Evolutionary conservation across 306 rosid species (phyloP).

Genomic region (Rosa rugosa): DNA sequence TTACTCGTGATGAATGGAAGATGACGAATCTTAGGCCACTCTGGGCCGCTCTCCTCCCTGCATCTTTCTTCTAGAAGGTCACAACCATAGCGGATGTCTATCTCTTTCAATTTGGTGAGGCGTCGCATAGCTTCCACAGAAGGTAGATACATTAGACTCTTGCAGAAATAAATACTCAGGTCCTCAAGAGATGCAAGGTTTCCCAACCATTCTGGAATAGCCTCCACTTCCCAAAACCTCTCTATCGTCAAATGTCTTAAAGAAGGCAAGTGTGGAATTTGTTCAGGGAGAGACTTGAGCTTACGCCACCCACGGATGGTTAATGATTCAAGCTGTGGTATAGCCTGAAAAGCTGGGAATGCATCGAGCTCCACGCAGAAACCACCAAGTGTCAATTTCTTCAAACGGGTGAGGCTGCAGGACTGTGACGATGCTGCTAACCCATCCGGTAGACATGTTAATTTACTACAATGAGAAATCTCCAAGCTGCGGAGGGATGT

Average conservation of each 20-base stretch:
- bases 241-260: fast-evolving
- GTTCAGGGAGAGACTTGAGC: background rate
- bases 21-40: background rate
- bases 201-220: background rate
- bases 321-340: background rate
- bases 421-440: background rate
- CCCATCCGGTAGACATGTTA: background rate
- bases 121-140: background rate
- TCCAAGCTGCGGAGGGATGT: background rate
- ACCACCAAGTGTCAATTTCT: background rate
- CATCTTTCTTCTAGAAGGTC: background rate
- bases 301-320: background rate
- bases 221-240: background rate
- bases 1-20: background rate
- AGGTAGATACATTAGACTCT: background rate
- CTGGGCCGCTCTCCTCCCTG: background rate
- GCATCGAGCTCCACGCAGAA: background rate
- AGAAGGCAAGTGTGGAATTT: background rate
- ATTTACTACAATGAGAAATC: background rate
- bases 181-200: background rate
- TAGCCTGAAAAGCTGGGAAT: background rate
- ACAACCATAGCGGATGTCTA: fast-evolving
- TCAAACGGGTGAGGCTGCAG: background rate
- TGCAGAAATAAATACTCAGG: fast-evolving
- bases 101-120: background rate